A percentile compares a stretch with the other conserved stretches of the same genome.
phyloP scores from a whole-genome alignment of 1,139 yeast genomes.

The Saccharomyces hybrid region DNA sequence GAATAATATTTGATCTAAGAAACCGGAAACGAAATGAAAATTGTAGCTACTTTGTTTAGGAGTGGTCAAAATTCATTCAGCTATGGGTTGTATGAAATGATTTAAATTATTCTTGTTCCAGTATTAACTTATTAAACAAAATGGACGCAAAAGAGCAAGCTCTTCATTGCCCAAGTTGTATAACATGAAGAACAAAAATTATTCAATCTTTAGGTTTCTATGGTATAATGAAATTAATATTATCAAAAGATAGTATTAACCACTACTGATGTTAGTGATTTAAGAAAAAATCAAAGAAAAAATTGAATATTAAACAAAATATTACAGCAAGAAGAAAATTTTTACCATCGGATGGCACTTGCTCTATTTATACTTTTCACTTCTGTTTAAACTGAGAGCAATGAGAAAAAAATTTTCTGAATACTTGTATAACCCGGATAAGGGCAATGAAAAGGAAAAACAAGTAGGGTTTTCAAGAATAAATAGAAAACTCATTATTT shows the following conservation, averaged over 20 bases:
- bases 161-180: conserved; percentile 6
- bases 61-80: conserved; percentile 33
- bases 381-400: background rate
- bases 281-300: conserved; percentile 7
- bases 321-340: background rate
- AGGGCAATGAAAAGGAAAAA: no score
- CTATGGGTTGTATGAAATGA: conserved; percentile 32
- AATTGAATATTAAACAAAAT: background rate
- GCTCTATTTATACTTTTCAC: conserved; percentile 3
- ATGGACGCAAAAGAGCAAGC: conserved; percentile 3
- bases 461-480: no score
- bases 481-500: no score
- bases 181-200: conserved; percentile 19
- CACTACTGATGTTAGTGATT: conserved; percentile 35
- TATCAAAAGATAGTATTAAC: conserved; percentile 37
- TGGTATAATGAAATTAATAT: conserved; percentile 35
- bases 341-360: background rate
- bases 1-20: conserved; percentile 46
- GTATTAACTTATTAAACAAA: conserved; percentile 29
- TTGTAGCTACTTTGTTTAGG: conserved; percentile 47
- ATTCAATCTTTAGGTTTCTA: conserved; percentile 46
- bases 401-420: background rate
- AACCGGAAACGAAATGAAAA: conserved; percentile 68
- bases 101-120: conserved; percentile 27
- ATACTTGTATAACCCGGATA: no score